phyloP scores from a whole-genome alignment of 2,329 filamentous ascomycete species.

The Penicillium expansum region DNA sequence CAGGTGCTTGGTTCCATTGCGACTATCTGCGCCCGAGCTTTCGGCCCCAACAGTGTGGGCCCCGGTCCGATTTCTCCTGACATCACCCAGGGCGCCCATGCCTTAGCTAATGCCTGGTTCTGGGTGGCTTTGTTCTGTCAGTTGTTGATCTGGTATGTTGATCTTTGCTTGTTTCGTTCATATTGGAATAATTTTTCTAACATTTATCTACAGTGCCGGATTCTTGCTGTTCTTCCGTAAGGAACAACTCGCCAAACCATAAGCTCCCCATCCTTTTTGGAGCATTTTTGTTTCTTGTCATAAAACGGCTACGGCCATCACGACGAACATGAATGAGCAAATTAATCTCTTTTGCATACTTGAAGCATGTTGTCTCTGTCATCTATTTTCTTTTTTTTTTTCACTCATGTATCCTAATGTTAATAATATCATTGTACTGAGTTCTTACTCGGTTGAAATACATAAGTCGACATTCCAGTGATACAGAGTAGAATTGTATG shows the following conservation, averaged over 20 bases:
- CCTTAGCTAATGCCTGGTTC: constrained; percentile 55
- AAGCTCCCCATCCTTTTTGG: constrained; percentile 3
- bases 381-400: not conserved
- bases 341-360: not conserved
- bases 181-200: constrained; percentile 8
- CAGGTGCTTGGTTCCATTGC: constrained; percentile 62
- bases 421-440: constrained; percentile 1
- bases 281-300: not conserved
- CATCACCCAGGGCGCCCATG: constrained; percentile 49
- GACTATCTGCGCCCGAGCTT: constrained; percentile 61
- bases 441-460: not conserved
- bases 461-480: not conserved
- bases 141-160: constrained; percentile 58
- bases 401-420: not conserved
- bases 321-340: constrained; percentile 5
- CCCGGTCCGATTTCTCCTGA: constrained; percentile 63
- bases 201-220: constrained; percentile 29
- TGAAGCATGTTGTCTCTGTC: constrained; percentile 4
- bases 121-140: constrained; percentile 62
- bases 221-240: constrained; percentile 46
- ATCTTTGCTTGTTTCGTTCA: constrained; percentile 18
- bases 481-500: not conserved
- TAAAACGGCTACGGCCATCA: not conserved
- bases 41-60: constrained; percentile 59
- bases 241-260: constrained; percentile 46